These are phyloP conservation scores for Ustilago crameri DNA, from an alignment of 1,284 basidiomycete species.

Conservation along the genomic window DNA sequence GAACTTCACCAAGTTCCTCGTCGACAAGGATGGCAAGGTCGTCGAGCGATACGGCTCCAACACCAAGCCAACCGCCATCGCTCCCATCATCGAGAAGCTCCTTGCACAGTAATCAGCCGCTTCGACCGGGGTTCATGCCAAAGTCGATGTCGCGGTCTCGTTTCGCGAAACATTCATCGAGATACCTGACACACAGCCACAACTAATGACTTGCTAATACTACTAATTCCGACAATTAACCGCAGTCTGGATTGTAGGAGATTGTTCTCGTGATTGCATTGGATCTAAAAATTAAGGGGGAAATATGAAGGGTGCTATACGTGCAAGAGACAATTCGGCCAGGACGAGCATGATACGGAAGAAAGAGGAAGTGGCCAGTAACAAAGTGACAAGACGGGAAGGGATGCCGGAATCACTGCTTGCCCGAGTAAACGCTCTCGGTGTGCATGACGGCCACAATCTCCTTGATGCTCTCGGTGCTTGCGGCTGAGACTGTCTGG, in stretches of 20 bases:
- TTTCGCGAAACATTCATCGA: conserved; percentile 9
- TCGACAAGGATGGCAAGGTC: conserved; percentile 75
- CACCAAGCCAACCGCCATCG: conserved; percentile 78
- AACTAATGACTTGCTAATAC: conserved; percentile 24
- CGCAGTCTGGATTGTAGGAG: background rate
- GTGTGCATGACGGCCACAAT: conserved; percentile 49
- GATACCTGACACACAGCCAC: conserved; percentile 5
- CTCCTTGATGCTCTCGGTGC: conserved; percentile 39
- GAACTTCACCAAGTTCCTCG: conserved; percentile 71
- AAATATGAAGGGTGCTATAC: too few relatives aligned
- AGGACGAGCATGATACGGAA: conserved; percentile 6
- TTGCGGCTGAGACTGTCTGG: conserved; percentile 40
- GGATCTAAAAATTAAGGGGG: too few relatives aligned
- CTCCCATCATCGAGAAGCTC: conserved; percentile 75
- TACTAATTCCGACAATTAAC: background rate
- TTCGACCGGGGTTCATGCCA: background rate
- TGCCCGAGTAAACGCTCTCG: conserved; percentile 40
- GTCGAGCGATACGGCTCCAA: conserved; percentile 82
- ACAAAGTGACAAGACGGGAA: too few relatives aligned
- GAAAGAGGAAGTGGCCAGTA: too few relatives aligned
- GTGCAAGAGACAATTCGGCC: conserved; percentile 1
- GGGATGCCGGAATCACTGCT: conserved; percentile 11
- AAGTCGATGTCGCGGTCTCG: background rate
- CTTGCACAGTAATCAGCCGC: conserved; percentile 31
- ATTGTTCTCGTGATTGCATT: conserved; percentile 3